phyloP scores from a whole-genome alignment of 768 basidiomycete genomes.

The Lactarius tabidus region DNA sequence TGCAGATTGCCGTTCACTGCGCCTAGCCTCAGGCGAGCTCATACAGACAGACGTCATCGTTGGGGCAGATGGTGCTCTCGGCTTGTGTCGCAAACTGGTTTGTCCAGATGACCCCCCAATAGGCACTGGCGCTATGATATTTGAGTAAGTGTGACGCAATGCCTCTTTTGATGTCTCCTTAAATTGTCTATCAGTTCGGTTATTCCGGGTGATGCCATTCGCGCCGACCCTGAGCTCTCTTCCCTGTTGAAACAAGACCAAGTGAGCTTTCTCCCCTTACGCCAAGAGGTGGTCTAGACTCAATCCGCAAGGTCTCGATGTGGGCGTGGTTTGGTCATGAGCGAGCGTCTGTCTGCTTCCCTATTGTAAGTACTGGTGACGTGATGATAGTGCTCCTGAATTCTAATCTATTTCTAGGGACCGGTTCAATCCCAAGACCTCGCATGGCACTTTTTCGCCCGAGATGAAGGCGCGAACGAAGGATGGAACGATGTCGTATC shows the following conservation, averaged over 20 bases:
- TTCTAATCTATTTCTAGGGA: neutral
- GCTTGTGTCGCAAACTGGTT: slow-evolving; percentile 25
- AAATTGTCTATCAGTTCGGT: slow-evolving; percentile 14
- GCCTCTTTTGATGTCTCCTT: neutral
- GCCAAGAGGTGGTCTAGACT: neutral
- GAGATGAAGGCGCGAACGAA: slow-evolving; percentile 23
- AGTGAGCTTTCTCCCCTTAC: slow-evolving; percentile 6
- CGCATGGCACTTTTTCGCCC: slow-evolving; percentile 28
- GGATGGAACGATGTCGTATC: slow-evolving; percentile 23
- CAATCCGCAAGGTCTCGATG: slow-evolving; percentile 8
- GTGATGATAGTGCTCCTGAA: too few relatives aligned
- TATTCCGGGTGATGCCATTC: slow-evolving; percentile 21
- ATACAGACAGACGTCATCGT: slow-evolving; percentile 35
- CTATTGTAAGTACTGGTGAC: slow-evolving; percentile 9
- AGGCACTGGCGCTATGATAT: slow-evolving; percentile 28
- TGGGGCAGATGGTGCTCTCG: slow-evolving; percentile 36
- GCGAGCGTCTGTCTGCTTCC: slow-evolving; percentile 25
- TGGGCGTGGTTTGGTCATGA: slow-evolving; percentile 26
- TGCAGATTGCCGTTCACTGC: slow-evolving; percentile 28
- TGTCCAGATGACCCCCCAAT: slow-evolving; percentile 19
- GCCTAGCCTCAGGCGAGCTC: slow-evolving; percentile 32
- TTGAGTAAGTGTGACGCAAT: slow-evolving; percentile 28
- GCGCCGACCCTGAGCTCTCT: slow-evolving; percentile 21
- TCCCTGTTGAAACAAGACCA: slow-evolving; percentile 19
- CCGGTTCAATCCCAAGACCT: slow-evolving; percentile 20